These are phyloP conservation scores for Triangularia verruculosa DNA, from an alignment of 2,329 filamentous ascomycete genomes.

Conservation along the genomic window DNA sequence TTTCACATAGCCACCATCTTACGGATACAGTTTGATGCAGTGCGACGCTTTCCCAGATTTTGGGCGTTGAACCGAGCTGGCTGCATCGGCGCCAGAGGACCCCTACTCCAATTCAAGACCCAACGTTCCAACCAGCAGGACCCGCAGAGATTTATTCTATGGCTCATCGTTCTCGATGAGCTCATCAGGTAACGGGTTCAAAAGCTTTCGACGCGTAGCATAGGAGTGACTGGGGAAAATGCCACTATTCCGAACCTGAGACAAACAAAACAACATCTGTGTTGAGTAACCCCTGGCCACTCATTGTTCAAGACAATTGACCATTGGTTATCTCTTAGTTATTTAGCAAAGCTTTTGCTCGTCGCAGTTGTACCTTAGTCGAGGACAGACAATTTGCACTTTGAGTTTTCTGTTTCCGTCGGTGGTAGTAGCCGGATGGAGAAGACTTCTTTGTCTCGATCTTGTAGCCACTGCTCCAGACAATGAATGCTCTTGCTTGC, in stretches of 20 bases:
- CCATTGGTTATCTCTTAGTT: neutral
- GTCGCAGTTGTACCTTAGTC: neutral
- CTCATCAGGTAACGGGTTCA: neutral
- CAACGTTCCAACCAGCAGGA: no score
- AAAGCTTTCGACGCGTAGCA: neutral
- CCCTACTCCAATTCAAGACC: neutral
- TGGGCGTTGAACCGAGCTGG: neutral
- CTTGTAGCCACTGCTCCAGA: neutral
- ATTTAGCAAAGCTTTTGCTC: neutral
- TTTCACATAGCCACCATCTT: no score
- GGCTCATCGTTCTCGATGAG: neutral
- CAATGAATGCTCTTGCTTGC: constrained; percentile 11
- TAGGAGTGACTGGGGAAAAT: neutral
- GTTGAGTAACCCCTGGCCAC: neutral
- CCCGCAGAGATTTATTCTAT: neutral
- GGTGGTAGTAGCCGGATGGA: neutral
- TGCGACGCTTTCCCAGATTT: neutral
- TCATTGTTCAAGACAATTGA: neutral
- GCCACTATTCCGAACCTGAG: neutral
- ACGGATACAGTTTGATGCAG: no score
- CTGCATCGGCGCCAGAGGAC: neutral
- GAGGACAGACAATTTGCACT: neutral
- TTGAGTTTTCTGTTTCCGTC: constrained; percentile 18
- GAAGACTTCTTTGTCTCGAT: constrained; percentile 11
- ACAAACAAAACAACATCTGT: neutral